Percentiles rank a stretch among this genome's conserved stretches.
These are phyloP conservation scores for Candida sithepensis DNA, from an alignment of 805 yeast species.

Conservation along the genomic window DNA sequence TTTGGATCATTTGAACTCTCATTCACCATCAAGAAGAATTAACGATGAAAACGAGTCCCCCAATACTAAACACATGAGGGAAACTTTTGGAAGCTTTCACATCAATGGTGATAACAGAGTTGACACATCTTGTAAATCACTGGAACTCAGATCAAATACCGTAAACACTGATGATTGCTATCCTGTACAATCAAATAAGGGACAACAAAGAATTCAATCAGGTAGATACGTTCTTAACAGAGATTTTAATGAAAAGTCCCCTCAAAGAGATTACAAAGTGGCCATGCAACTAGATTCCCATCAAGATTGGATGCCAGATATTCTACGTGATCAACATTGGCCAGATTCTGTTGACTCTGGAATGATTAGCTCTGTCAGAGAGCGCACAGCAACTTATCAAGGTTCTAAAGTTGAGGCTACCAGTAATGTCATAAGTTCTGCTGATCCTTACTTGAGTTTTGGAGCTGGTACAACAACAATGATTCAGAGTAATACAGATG, in stretches of 20 bases:
- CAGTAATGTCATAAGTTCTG: not conserved
- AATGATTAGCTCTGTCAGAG: not conserved
- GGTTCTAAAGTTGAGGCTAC: not conserved
- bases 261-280: constrained; percentile 7
- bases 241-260: constrained; percentile 18
- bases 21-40: constrained; percentile 1
- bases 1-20: not conserved
- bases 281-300: not conserved
- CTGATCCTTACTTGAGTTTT: constrained; percentile 20
- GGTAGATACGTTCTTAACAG: constrained; percentile 16
- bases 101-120: not conserved
- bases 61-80: constrained; percentile 4
- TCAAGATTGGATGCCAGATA: constrained; percentile 25
- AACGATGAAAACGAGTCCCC: constrained; percentile 9
- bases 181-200: constrained; percentile 1
- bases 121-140: not conserved
- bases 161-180: constrained; percentile 24
- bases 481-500: constrained; percentile 15
- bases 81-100: constrained; percentile 3
- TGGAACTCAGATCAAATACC: constrained; percentile 11
- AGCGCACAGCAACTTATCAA: not conserved
- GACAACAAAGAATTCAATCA: constrained; percentile 3
- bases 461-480: constrained; percentile 22
- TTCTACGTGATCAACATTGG: constrained; percentile 26
- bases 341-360: constrained; percentile 10